Percentiles rank a stretch among this genome's conserved stretches.
These are phyloP conservation scores for Carex cristatella DNA, from an alignment of 176 grass and related monocot species.

Conservation along the genomic window DNA sequence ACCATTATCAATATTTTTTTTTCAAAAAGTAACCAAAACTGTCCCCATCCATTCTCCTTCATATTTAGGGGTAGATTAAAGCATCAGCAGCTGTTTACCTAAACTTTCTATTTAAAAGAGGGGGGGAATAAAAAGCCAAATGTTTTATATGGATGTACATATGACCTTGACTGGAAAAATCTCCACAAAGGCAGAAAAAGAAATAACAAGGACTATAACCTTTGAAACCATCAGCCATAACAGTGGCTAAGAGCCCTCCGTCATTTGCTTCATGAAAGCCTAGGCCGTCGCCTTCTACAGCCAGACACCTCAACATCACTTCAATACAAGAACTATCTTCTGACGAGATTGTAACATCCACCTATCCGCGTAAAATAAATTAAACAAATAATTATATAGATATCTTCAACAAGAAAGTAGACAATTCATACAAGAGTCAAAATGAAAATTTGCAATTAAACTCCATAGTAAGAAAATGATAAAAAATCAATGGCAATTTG, in stretches of 20 bases:
- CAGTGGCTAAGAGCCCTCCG: constrained; percentile 81
- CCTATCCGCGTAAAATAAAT: constrained; percentile 31
- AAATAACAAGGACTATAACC: constrained; percentile 32
- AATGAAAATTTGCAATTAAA: background rate
- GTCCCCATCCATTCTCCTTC: background rate
- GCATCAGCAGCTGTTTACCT: background rate
- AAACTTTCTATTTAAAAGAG: background rate
- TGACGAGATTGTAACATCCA: constrained; percentile 51
- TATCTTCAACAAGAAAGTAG: background rate
- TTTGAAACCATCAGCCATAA: constrained; percentile 90
- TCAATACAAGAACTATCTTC: constrained; percentile 80
- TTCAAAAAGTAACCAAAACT: background rate
- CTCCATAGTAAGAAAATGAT: background rate
- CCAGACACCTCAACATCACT: constrained; percentile 64
- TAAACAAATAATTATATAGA: background rate
- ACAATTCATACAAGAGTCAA: background rate
- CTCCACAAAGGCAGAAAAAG: background rate
- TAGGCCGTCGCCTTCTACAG: constrained; percentile 67
- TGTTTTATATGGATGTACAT: background rate
- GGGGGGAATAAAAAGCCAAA: background rate
- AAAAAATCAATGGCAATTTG: background rate
- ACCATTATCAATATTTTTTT: background rate
- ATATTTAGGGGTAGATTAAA: background rate
- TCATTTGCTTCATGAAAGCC: constrained; percentile 78
- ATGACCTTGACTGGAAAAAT: background rate